Base-by-base conservation (phyloP, 768 basidiomycete species). In the Termitomyces bulborhizus region DNA sequence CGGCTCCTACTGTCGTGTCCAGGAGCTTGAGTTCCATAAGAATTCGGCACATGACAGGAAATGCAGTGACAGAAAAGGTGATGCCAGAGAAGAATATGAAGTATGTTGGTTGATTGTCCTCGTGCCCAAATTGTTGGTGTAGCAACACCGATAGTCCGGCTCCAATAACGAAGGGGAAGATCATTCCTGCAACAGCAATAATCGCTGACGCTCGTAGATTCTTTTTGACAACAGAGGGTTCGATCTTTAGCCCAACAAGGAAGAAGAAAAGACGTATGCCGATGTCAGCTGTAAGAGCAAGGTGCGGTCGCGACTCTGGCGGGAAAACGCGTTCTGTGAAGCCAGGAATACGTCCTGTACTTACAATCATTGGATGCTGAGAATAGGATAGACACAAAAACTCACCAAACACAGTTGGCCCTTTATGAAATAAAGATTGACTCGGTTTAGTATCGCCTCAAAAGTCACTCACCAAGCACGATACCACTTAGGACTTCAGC, bases 1-100 rank as follows among this genome's bases (percentile, higher is more conserved):
- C 84, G 57, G 96, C 85, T 6, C 95, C 97, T 32, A 99, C 92
- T 0, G 84, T 86, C 0, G 93, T 97, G 55, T 94, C 88, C 58
- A 98, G 77, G 1, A 99, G 74, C 69, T 94, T 93, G 52, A 96
- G 80, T 66, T 97, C 93, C 1, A 87, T 88, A 44, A 98, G 74
- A 69, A 97, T 89, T 60, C 94, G 79, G 68, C 89, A 92, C 12
- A 93, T 75, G 1, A 93, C 87, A 1, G 92, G 90, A 59, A 92
- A 90, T 0, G 90, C 90, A 0, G 90, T 92, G 61, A 93, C 92
- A 4, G 87, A 86, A 71, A 86, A 93, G 1, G 93, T 92, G 16
- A 95, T 91, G 12, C 92, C 93, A 6, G 89, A 84, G 71, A 98
- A 98, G 34, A 99, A 82, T 81, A 97, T 84, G 69, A 98, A 98